A percentile compares a stretch with the other conserved stretches of the same genome.
Conservation (phyloP, 2,329 filamentous ascomycete species). For the Talaromyces sp. region DNA sequence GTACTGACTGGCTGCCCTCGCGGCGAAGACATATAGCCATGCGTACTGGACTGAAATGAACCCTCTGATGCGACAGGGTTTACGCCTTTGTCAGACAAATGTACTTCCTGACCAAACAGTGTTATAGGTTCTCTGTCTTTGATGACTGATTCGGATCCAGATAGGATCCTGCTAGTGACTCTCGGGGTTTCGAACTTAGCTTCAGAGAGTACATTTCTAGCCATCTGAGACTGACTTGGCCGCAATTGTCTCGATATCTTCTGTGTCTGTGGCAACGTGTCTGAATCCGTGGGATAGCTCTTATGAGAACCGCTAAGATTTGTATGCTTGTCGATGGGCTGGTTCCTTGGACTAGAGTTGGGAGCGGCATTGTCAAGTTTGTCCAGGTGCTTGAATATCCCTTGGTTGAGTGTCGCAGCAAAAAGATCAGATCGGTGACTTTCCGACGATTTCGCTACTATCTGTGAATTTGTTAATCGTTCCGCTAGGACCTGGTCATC, state of each 20-base stretch:
- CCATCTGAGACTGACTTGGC: neutral
- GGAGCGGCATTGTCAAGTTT: neutral
- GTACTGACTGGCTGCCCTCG: neutral
- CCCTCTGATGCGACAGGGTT: neutral
- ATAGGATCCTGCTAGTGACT: neutral
- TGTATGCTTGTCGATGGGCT: neutral
- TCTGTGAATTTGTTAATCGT: conserved; percentile 13
- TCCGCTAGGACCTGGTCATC: conserved; percentile 30
- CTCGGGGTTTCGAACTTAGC: neutral
- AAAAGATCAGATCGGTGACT: neutral
- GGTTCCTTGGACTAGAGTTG: neutral
- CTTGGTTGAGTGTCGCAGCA: neutral
- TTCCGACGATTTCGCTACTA: neutral
- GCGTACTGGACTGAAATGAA: neutral
- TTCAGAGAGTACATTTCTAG: neutral
- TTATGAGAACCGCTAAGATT: neutral
- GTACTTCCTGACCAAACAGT: conserved; percentile 5
- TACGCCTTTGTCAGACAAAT: neutral
- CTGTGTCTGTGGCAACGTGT: conserved; percentile 10
- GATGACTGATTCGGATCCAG: neutral
- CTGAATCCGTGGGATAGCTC: conserved; percentile 6
- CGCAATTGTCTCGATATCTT: conserved; percentile 12
- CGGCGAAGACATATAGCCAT: conserved; percentile 1
- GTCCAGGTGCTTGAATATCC: neutral
- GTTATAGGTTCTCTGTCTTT: neutral